phyloP scores from a whole-genome alignment of 768 basidiomycete genomes.

The Tulasnella sp. region DNA sequence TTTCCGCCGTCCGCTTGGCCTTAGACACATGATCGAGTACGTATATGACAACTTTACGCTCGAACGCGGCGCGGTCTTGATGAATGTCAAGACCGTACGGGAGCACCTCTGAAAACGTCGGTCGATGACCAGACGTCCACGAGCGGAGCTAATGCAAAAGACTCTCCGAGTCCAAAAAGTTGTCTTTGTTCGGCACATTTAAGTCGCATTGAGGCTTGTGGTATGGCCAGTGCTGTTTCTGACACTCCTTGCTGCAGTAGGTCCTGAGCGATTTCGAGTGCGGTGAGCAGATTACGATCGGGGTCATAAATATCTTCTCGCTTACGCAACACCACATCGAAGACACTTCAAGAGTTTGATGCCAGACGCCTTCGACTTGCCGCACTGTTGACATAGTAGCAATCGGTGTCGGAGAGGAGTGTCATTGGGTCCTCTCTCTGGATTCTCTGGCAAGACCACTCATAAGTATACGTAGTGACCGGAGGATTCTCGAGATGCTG shows the following conservation, averaged over 20 bases:
- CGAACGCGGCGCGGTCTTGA: neutral
- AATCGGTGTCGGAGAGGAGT: neutral
- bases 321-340: neutral
- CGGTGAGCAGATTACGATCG: neutral
- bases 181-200: neutral
- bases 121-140: neutral
- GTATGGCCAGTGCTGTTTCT: neutral
- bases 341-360: neutral
- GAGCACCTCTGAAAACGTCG: too few species aligned
- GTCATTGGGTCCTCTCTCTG: neutral
- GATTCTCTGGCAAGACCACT: neutral
- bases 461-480: neutral
- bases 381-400: neutral
- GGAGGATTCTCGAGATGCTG: neutral
- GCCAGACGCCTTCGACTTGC: neutral
- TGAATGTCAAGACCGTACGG: too few species aligned
- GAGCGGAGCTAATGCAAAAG: neutral
- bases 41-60: neutral
- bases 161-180: neutral
- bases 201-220: neutral
- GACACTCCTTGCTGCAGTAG: neutral
- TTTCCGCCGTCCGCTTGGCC: neutral
- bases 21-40: neutral
- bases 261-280: neutral
- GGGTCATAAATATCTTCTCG: neutral